Evolutionary conservation across 331 rosid species (phyloP).

Genomic region (Saraca asoca): DNA sequence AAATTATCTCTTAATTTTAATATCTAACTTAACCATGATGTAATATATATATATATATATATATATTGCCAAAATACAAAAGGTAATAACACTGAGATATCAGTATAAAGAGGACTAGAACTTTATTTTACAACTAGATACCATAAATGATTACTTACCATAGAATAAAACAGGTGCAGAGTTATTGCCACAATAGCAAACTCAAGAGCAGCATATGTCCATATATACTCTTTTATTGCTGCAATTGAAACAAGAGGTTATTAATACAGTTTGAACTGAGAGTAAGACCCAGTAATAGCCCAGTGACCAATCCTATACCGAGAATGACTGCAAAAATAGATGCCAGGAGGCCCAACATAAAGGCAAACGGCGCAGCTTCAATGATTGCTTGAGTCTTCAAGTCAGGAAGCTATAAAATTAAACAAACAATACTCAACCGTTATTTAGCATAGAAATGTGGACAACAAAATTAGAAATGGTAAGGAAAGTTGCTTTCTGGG

Average conservation of each 20-base stretch:
- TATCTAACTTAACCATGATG: too few species aligned
- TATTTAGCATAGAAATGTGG: neutral
- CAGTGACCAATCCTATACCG: conserved; percentile 50
- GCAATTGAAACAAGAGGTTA: conserved; percentile 33
- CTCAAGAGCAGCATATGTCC: conserved; percentile 98
- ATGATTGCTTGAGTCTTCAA: conserved; percentile 79
- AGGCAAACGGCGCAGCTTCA: conserved; percentile 83
- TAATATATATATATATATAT: too few species aligned
- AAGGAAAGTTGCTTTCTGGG: neutral
- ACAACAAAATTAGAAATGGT: conserved; percentile 11
- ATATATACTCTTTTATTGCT: conserved; percentile 92
- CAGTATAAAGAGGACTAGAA: too few species aligned
- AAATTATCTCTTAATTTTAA: too few species aligned
- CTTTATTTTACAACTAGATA: conserved; percentile 7
- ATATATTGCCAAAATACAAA: too few species aligned
- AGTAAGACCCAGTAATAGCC: neutral
- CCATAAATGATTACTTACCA: conserved; percentile 40
- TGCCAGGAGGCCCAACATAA: conserved; percentile 76
- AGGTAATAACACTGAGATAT: too few species aligned
- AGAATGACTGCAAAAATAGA: conserved; percentile 79
- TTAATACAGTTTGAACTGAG: conserved; percentile 12
- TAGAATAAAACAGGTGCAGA: conserved; percentile 69
- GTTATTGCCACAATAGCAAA: conserved; percentile 83
- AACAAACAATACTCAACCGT: conserved; percentile 21
- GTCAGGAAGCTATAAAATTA: conserved; percentile 64